Evolutionary conservation across 495 filamentous ascomycete genomes (phyloP).

Genomic region (Cercophora samala): DNA sequence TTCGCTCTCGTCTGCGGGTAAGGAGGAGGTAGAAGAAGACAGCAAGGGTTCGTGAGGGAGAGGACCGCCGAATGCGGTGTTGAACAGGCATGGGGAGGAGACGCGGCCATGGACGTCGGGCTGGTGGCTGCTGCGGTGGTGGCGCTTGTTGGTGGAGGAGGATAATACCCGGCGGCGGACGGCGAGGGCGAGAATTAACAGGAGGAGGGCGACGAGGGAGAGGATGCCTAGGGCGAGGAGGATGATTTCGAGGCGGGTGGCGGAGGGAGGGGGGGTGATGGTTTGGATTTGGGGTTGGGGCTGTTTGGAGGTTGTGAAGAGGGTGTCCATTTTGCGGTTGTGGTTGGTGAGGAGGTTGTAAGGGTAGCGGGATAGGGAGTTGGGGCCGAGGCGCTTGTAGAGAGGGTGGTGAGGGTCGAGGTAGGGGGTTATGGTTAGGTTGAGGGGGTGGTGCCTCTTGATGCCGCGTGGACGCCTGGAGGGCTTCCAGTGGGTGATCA

Average conservation of each 20-base stretch:
- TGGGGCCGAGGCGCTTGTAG: background rate
- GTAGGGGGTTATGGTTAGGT: background rate
- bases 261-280: constrained; percentile 2
- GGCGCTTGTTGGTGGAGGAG: background rate
- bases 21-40: background rate
- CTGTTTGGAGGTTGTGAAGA: background rate
- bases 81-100: constrained; percentile 24
- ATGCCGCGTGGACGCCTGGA: background rate
- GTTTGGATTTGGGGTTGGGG: background rate
- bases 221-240: constrained; percentile 21
- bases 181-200: constrained; percentile 13
- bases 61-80: constrained; percentile 15
- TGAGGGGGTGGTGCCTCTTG: background rate
- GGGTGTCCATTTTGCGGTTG: background rate
- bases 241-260: constrained; percentile 20
- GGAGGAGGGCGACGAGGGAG: constrained; percentile 17
- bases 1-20: constrained; percentile 5
- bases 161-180: constrained; percentile 11
- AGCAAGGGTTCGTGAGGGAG: constrained; percentile 11
- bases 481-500: background rate
- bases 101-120: constrained; percentile 12
- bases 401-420: constrained; percentile 1
- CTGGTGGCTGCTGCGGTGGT: background rate
- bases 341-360: background rate
- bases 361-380: background rate